Conservation (phyloP, 2,329 filamentous ascomycete genomes). For the Nemania sp. region DNA sequence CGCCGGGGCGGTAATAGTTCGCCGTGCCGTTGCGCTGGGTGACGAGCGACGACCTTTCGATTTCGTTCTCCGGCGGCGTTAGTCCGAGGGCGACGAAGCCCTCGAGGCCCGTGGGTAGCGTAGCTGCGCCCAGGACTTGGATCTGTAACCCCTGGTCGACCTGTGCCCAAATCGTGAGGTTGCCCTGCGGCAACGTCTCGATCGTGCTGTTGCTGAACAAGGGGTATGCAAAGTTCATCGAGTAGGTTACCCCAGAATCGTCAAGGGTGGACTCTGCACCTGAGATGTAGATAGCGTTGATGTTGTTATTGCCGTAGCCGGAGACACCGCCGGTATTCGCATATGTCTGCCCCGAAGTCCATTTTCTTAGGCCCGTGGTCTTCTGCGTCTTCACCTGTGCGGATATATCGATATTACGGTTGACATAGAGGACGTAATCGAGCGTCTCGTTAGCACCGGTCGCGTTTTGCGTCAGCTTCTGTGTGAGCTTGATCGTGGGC, state of each 20-base stretch:
- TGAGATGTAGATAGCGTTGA: conserved; percentile 41
- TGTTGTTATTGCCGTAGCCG: conserved; percentile 35
- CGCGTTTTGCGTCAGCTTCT: conserved; percentile 47
- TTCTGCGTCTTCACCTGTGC: conserved; percentile 55
- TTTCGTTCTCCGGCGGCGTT: too few species aligned
- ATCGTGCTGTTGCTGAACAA: conserved; percentile 60
- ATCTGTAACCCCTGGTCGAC: conserved; percentile 48
- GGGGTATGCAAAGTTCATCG: conserved; percentile 59
- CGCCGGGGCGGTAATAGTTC: conserved; percentile 52
- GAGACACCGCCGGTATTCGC: conserved; percentile 52
- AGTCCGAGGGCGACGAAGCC: conserved; percentile 48
- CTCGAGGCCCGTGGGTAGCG: conserved; percentile 63
- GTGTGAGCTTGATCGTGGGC: conserved; percentile 56
- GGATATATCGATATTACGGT: conserved; percentile 57
- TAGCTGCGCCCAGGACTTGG: conserved; percentile 43
- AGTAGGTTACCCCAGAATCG: conserved; percentile 40
- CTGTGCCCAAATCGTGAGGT: conserved; percentile 50
- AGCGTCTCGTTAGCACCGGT: conserved; percentile 63
- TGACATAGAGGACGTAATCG: conserved; percentile 59
- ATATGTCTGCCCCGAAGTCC: conserved; percentile 61
- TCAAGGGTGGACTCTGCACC: conserved; percentile 50
- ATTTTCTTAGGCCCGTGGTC: conserved; percentile 48
- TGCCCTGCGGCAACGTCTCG: conserved; percentile 45
- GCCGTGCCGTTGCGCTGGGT: conserved; percentile 64
- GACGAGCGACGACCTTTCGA: conserved; percentile 33